These are phyloP conservation scores for Lipomyces orientalis DNA, from an alignment of 805 yeast genomes.

Conservation along the genomic window DNA sequence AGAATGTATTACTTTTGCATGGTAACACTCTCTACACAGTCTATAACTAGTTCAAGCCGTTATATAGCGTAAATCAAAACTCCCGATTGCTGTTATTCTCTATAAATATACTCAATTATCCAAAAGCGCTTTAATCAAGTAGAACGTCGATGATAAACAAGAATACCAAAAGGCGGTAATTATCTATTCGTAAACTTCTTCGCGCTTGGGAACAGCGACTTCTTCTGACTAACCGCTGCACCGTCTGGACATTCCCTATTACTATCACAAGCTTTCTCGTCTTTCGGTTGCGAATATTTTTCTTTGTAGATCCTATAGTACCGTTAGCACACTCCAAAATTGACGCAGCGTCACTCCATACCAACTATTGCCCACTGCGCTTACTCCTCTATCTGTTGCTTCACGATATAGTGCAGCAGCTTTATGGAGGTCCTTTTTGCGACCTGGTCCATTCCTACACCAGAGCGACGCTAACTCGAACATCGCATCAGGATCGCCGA, in stretches of 20 bases:
- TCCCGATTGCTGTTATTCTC: too few relatives aligned
- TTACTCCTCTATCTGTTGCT: constrained; percentile 66
- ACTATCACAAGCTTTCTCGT: not conserved
- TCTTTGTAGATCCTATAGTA: constrained; percentile 26
- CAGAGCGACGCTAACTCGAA: constrained; percentile 71
- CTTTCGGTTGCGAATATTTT: constrained; percentile 12
- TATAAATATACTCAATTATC: too few relatives aligned
- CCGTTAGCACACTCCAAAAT: not conserved
- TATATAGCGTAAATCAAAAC: too few relatives aligned
- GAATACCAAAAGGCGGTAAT: not conserved
- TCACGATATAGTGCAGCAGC: constrained; percentile 76
- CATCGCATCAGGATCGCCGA: constrained; percentile 74
- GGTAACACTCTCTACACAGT: not conserved
- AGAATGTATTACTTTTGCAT: too few relatives aligned
- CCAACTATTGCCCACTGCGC: constrained; percentile 73
- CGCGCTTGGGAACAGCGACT: constrained; percentile 9
- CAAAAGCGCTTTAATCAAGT: not conserved
- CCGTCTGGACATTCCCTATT: not conserved
- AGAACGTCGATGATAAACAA: not conserved
- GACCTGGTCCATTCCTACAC: constrained; percentile 57
- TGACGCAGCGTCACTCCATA: not conserved
- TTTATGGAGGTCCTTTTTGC: constrained; percentile 61
- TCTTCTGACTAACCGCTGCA: not conserved
- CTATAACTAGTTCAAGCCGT: too few relatives aligned
- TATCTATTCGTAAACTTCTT: not conserved